These are phyloP conservation scores for Globisporangium cederbergense DNA, from an alignment of 352 stramenopile species.

Conservation along the genomic window DNA sequence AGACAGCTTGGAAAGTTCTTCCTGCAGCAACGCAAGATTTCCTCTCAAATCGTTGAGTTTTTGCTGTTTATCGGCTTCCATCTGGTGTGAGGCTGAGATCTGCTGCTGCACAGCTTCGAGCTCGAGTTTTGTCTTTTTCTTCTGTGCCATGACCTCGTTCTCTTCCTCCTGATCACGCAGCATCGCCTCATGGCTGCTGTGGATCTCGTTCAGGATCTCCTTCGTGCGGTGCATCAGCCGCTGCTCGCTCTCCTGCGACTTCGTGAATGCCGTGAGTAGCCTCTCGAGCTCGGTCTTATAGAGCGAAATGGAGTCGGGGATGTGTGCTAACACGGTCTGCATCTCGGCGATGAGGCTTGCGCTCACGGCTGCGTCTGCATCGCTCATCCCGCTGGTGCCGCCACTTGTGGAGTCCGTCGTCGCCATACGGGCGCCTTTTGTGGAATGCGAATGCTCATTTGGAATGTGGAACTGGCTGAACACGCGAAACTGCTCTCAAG, in stretches of 20 bases:
- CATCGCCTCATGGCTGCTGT: constrained; percentile 70
- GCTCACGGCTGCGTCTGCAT: constrained; percentile 6
- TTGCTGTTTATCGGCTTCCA: constrained; percentile 70
- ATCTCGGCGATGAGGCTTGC: constrained; percentile 58
- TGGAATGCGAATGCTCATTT: neutral
- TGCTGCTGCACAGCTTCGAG: constrained; percentile 69
- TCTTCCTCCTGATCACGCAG: constrained; percentile 78
- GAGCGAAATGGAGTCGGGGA: constrained; percentile 64
- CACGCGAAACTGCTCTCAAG: neutral
- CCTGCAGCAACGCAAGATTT: constrained; percentile 60
- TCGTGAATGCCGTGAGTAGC: constrained; percentile 63
- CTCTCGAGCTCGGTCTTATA: constrained; percentile 83
- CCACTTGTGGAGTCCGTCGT: constrained; percentile 1
- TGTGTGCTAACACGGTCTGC: constrained; percentile 59
- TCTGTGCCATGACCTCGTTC: constrained; percentile 59
- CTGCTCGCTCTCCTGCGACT: constrained; percentile 82
- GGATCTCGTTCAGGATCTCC: constrained; percentile 73
- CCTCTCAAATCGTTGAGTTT: constrained; percentile 63
- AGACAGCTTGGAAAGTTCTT: constrained; percentile 58
- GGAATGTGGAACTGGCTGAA: constrained; percentile 2
- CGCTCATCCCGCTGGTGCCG: neutral
- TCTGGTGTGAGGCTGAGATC: constrained; percentile 49
- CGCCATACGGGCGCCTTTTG: neutral
- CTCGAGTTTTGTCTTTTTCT: constrained; percentile 69
- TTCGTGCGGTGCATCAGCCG: constrained; percentile 62